A percentile compares a stretch with the other conserved stretches of the same genome.
phyloP scores from a whole-genome alignment of 306 rosid genomes.

The Cicer bijugum region DNA sequence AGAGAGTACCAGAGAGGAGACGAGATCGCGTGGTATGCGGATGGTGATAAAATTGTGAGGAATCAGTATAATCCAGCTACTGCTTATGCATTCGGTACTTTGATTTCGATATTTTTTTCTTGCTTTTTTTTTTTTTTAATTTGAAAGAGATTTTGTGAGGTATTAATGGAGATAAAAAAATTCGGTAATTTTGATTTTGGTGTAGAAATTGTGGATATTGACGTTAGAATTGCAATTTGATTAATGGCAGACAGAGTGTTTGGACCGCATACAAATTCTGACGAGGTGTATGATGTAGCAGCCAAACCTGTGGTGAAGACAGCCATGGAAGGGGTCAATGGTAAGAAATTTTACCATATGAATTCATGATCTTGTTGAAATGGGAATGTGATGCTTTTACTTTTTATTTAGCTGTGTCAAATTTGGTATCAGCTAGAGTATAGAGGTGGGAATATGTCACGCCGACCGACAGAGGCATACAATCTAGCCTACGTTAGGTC shows the following conservation, averaged over 20 bases:
- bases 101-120: background rate
- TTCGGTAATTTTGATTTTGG: constrained; percentile 26
- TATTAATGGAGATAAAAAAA: constrained; percentile 1
- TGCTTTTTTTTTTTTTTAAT: background rate
- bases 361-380: constrained; percentile 27
- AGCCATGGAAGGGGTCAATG: constrained; percentile 97
- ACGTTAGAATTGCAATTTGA: constrained; percentile 47
- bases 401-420: background rate
- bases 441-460: too few relatives aligned
- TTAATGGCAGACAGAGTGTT: constrained; percentile 87
- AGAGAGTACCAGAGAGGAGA: constrained; percentile 96
- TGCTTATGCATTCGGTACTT: constrained; percentile 91
- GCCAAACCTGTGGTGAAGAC: constrained; percentile 92
- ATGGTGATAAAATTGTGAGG: constrained; percentile 89
- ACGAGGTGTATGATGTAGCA: constrained; percentile 91
- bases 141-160: constrained; percentile 4
- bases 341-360: constrained; percentile 51
- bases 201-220: constrained; percentile 35
- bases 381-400: constrained; percentile 24
- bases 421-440: background rate
- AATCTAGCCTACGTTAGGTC: too few relatives aligned
- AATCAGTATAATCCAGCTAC: constrained; percentile 82
- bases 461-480: too few relatives aligned
- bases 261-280: constrained; percentile 76
- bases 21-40: constrained; percentile 92